Conservation (phyloP, 371 early-diverging fungal genomes). For the Apophysomyces sp. region DNA sequence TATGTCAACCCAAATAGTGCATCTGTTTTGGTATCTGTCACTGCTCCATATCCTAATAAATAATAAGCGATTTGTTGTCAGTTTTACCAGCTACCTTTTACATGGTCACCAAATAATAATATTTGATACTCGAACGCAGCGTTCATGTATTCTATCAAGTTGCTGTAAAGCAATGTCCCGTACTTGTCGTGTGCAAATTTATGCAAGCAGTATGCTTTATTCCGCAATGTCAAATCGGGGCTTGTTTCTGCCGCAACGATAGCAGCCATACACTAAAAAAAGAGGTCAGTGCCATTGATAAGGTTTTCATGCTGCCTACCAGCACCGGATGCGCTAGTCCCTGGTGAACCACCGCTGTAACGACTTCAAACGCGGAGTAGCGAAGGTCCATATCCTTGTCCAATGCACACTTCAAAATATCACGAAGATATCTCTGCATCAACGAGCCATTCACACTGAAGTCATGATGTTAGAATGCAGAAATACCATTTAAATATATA, state of each 20-base stretch:
- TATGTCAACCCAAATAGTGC: conserved; percentile 71
- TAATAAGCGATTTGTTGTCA: not conserved
- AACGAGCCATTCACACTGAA: conserved; percentile 72
- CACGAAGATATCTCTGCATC: conserved; percentile 80
- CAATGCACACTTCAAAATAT: conserved; percentile 72
- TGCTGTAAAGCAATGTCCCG: conserved; percentile 77
- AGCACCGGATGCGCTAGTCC: conserved; percentile 88
- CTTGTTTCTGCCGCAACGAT: conserved; percentile 84
- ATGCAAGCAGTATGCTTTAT: conserved; percentile 73
- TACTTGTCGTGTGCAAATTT: conserved; percentile 78
- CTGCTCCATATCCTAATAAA: conserved; percentile 45
- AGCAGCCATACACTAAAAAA: conserved; percentile 70
- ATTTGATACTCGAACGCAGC: conserved; percentile 63
- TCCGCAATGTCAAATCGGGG: conserved; percentile 58
- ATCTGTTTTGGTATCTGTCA: conserved; percentile 52
- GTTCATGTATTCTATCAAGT: conserved; percentile 70
- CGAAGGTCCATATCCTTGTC: conserved; percentile 43
- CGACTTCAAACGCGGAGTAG: conserved; percentile 73
- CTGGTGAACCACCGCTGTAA: conserved; percentile 75
- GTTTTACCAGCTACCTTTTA: conserved; percentile 27
- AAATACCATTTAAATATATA: not conserved
- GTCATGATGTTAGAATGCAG: not conserved
- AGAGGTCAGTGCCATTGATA: not conserved
- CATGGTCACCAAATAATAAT: conserved; percentile 27
- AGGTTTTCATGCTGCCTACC: conserved; percentile 26